Conservation (phyloP, 257 asterid genomes). For the Solanum bulbocastanum region DNA sequence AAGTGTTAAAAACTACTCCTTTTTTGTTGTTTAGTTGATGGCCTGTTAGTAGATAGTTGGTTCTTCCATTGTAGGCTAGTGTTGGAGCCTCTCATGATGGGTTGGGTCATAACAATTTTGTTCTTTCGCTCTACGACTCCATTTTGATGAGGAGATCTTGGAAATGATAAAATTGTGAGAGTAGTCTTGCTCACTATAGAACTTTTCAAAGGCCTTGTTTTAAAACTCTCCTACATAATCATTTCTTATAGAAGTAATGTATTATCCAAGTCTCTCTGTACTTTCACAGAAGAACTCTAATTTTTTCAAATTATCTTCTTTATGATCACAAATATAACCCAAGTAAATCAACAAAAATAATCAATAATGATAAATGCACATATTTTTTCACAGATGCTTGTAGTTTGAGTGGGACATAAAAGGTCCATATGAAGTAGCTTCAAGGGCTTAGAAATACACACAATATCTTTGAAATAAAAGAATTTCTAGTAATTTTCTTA, state of each 20-base stretch:
- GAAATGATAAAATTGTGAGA: not conserved
- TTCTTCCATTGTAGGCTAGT: not conserved
- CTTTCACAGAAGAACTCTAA: not conserved
- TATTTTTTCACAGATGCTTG: not conserved
- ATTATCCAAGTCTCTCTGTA: not conserved
- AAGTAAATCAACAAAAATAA: not conserved
- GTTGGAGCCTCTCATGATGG: not conserved
- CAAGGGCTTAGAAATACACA: not conserved
- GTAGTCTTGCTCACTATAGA: not conserved
- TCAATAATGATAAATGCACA: not conserved
- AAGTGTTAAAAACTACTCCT: too few species aligned
- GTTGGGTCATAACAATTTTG: not conserved
- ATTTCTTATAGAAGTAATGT: too few species aligned
- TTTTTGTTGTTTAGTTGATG: not conserved
- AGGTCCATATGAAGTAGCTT: too few species aligned
- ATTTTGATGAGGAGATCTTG: not conserved
- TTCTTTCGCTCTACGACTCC: not conserved
- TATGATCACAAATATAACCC: not conserved
- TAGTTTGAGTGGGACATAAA: too few species aligned
- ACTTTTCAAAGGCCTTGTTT: not conserved
- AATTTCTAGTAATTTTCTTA: not conserved
- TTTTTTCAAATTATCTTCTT: not conserved
- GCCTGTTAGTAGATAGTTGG: not conserved
- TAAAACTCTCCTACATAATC: not conserved
- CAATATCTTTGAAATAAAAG: not conserved